Conservation (phyloP, 2,329 filamentous ascomycete genomes). For the Talaromyces sp. region DNA sequence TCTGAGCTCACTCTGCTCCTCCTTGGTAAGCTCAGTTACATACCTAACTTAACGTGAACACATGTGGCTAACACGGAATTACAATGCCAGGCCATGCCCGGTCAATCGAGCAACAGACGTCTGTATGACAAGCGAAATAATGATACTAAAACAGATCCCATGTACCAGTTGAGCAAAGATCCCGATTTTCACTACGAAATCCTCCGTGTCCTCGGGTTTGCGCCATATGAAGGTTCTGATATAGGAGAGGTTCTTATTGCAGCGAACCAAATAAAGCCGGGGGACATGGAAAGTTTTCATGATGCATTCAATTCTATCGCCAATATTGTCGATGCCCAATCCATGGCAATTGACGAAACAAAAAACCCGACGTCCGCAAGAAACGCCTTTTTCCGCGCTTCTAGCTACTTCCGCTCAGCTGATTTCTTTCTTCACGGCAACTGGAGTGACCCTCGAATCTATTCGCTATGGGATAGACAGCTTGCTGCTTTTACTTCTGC, state of each 20-base stretch:
- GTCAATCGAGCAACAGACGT: background rate
- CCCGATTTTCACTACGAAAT: slow-evolving; percentile 39
- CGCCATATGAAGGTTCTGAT: slow-evolving; percentile 33
- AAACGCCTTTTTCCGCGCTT: slow-evolving; percentile 34
- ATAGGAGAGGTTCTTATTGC: slow-evolving; percentile 38
- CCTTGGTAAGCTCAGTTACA: background rate
- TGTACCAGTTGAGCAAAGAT: slow-evolving; percentile 16
- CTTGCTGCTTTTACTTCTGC: slow-evolving; percentile 32
- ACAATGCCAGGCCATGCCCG: background rate
- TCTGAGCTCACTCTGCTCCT: background rate
- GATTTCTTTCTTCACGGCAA: slow-evolving; percentile 33
- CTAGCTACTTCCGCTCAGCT: slow-evolving; percentile 35
- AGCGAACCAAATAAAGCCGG: slow-evolving; percentile 30
- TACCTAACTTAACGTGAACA: background rate
- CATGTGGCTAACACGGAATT: background rate
- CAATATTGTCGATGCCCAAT: background rate
- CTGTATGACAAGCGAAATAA: background rate
- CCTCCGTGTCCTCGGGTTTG: slow-evolving; percentile 35
- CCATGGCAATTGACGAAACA: slow-evolving; percentile 21
- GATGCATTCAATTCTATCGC: slow-evolving; percentile 25
- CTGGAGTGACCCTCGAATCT: slow-evolving; percentile 38
- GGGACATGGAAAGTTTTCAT: slow-evolving; percentile 38
- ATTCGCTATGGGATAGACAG: slow-evolving; percentile 34
- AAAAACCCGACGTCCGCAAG: slow-evolving; percentile 29
- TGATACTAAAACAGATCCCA: background rate